These are phyloP conservation scores for Colletotrichum sp. DNA, from an alignment of 2,329 filamentous ascomycete genomes.

Conservation along the genomic window DNA sequence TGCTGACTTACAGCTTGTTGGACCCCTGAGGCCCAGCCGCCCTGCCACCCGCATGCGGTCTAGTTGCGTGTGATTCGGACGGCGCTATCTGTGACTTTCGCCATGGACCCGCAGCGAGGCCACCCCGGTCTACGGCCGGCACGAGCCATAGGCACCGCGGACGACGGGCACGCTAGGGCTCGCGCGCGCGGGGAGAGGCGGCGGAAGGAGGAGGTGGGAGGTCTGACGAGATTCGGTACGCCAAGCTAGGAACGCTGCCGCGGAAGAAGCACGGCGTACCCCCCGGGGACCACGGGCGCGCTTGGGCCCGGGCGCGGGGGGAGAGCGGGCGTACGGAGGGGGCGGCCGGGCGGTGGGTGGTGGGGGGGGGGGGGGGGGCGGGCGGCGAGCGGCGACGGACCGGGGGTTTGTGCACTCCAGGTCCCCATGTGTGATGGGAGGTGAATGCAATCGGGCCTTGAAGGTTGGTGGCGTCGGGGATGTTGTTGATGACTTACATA, in stretches of 20 bases:
- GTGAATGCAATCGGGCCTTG: neutral
- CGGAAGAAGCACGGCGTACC: no score
- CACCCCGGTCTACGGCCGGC: conserved; percentile 14
- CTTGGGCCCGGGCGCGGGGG: no score
- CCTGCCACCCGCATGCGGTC: conserved; percentile 11
- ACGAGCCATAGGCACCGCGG: conserved; percentile 12
- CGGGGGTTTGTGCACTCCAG: neutral
- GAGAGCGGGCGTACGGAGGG: no score
- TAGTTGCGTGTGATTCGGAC: conserved; percentile 21
- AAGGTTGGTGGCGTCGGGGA: conserved; percentile 1
- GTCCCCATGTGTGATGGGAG: neutral
- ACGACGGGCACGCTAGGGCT: conserved; percentile 6
- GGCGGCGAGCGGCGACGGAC: neutral
- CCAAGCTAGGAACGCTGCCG: no score
- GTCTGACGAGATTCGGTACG: no score
- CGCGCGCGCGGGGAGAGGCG: conserved; percentile 9
- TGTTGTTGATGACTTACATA: conserved; percentile 7
- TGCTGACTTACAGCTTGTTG: neutral
- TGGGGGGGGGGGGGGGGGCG: neutral
- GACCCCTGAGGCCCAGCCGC: conserved; percentile 11
- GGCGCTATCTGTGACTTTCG: conserved; percentile 21
- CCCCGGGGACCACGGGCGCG: no score
- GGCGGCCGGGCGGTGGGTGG: no score
- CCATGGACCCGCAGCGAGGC: conserved; percentile 1
- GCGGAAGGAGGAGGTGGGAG: neutral